These are phyloP conservation scores for Cladosporium sp. DNA, from an alignment of 2,329 filamentous ascomycete genomes.

Conservation along the genomic window DNA sequence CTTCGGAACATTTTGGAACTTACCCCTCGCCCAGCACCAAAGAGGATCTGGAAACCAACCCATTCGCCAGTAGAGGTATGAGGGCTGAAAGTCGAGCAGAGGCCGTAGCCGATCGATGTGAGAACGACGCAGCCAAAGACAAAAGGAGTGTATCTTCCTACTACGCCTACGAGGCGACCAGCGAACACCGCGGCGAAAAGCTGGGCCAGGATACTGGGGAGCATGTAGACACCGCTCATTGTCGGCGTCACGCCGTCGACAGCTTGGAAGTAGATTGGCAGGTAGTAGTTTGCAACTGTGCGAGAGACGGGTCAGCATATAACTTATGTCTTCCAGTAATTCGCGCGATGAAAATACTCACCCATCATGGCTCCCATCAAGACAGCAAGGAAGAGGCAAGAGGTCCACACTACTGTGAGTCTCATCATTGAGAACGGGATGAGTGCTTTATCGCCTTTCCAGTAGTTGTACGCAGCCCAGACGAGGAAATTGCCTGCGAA, in stretches of 20 bases:
- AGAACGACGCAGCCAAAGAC: conserved; percentile 22
- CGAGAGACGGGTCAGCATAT: conserved; percentile 16
- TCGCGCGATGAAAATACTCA: conserved; percentile 28
- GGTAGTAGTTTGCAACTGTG: conserved; percentile 34
- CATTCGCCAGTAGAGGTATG: conserved; percentile 45
- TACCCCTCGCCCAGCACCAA: conserved; percentile 45
- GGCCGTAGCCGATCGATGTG: conserved; percentile 26
- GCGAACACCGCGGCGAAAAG: conserved; percentile 24
- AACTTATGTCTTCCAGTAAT: conserved; percentile 39
- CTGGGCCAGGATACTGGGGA: conserved; percentile 38
- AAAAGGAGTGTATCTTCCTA: conserved; percentile 24
- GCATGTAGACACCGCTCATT: conserved; percentile 41
- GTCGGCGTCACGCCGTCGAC: conserved; percentile 39
- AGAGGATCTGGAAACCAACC: conserved; percentile 56
- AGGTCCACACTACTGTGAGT: conserved; percentile 37
- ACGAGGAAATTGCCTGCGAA: conserved; percentile 31
- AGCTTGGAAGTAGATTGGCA: conserved; percentile 46
- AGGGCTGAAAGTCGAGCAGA: conserved; percentile 38
- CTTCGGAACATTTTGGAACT: background rate
- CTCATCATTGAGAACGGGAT: conserved; percentile 39
- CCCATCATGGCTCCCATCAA: conserved; percentile 24
- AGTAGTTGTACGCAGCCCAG: conserved; percentile 41
- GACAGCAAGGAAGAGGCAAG: conserved; percentile 38
- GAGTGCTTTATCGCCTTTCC: conserved; percentile 40
- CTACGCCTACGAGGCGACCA: conserved; percentile 20